Evolutionary conservation across 345 rosid genomes (phyloP).

Genomic region (Populus tremula): DNA sequence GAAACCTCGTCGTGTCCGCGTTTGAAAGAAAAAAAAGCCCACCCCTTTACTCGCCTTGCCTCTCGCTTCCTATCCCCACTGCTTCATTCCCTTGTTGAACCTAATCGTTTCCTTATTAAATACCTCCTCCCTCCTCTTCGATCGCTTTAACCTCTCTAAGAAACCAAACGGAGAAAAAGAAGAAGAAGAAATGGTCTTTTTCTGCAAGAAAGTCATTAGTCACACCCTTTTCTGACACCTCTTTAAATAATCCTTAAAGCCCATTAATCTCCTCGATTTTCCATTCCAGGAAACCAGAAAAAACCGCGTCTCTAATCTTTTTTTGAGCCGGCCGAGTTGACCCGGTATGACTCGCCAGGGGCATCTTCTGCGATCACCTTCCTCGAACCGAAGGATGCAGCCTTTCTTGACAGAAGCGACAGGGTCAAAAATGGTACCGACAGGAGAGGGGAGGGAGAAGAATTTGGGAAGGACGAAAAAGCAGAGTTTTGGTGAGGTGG

Average conservation of each 20-base stretch:
- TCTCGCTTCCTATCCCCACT: background rate
- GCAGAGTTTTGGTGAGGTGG: conserved; percentile 43
- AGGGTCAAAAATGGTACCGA: background rate
- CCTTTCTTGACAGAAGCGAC: background rate
- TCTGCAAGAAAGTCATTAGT: background rate
- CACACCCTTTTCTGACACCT: background rate
- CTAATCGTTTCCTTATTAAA: background rate
- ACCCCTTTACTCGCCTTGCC: background rate
- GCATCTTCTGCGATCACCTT: background rate
- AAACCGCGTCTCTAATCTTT: background rate
- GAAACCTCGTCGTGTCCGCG: background rate
- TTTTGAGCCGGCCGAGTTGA: background rate
- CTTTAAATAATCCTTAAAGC: background rate
- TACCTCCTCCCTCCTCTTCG: background rate
- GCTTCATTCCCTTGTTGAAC: background rate
- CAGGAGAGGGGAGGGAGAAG: background rate
- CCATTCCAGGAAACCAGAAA: background rate
- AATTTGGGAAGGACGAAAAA: background rate
- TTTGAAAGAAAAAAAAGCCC: background rate
- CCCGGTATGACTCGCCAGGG: background rate
- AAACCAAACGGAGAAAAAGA: background rate
- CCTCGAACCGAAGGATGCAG: background rate
- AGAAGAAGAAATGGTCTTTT: background rate
- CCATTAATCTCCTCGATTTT: background rate
- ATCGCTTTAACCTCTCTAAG: background rate